A percentile compares a stretch with the other conserved stretches of the same genome.
Evolutionary conservation across 202 grass and related monocot species (phyloP).

Genomic region (Eragrostis tef): DNA sequence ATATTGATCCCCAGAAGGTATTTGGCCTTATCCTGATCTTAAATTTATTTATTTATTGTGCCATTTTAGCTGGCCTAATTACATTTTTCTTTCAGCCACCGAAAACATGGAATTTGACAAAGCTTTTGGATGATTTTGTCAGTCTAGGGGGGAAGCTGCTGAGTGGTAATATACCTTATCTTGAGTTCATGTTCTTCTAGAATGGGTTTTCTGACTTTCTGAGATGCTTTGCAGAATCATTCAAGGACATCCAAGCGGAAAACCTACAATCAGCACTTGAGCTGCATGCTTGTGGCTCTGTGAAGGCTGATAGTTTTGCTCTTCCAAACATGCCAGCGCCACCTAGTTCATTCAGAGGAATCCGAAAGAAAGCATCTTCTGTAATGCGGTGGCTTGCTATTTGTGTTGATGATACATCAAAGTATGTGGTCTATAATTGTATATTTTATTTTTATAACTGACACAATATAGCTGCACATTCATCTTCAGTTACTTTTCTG

Average conservation of each 20-base stretch:
- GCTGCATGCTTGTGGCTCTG: constrained; percentile 49
- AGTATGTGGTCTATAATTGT: constrained; percentile 57
- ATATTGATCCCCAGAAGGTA: constrained; percentile 79
- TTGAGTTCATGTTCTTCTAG: constrained; percentile 13
- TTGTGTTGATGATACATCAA: constrained; percentile 76
- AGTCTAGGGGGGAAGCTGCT: constrained; percentile 62
- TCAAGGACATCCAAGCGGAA: constrained; percentile 58
- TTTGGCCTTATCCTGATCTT: constrained; percentile 22
- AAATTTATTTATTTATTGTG: background rate
- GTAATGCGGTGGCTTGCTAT: constrained; percentile 82
- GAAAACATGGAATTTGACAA: constrained; percentile 69
- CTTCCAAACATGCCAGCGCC: constrained; percentile 70
- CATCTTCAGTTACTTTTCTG: constrained; percentile 28
- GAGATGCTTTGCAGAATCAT: constrained; percentile 65
- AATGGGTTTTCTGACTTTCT: constrained; percentile 13
- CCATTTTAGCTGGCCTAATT: background rate
- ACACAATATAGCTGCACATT: constrained; percentile 32
- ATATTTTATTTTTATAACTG: constrained; percentile 37
- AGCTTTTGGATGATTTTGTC: constrained; percentile 78
- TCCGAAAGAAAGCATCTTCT: constrained; percentile 76
- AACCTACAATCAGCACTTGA: constrained; percentile 70
- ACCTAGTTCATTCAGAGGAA: constrained; percentile 83
- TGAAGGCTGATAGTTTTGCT: constrained; percentile 61
- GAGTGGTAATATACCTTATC: constrained; percentile 56
- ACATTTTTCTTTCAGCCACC: constrained; percentile 62